Conservation (phyloP, 179 eudicot genomes). For the Silene vulgaris region DNA sequence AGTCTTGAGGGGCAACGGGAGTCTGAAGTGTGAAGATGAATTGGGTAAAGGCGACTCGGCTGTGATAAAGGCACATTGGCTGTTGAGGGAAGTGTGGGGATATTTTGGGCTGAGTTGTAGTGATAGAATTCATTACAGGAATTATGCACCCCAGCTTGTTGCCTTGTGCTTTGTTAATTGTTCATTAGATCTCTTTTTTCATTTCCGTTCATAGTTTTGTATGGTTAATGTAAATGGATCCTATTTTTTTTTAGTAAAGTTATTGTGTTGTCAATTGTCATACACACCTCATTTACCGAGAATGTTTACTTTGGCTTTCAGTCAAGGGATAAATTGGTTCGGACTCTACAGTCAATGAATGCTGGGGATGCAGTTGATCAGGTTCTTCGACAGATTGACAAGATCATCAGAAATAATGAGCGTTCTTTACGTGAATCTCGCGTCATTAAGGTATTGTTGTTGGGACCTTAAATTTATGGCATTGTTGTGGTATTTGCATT, state of each 20-base stretch:
- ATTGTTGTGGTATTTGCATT: background rate
- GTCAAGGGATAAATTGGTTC: conserved; percentile 84
- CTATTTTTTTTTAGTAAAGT: background rate
- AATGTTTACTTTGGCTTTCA: conserved; percentile 23
- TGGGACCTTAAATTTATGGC: background rate
- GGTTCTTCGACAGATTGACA: conserved; percentile 82
- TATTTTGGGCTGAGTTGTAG: background rate
- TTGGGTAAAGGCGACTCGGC: background rate
- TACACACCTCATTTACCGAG: background rate
- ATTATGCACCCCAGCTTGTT: background rate
- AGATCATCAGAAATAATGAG: conserved; percentile 64
- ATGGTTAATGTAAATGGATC: background rate
- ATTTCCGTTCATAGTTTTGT: background rate
- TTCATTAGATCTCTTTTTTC: background rate
- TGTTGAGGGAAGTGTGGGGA: background rate
- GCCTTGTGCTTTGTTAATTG: background rate
- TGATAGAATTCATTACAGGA: background rate
- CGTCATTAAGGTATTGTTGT: conserved; percentile 44
- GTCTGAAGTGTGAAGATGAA: background rate
- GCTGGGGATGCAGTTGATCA: conserved; percentile 99
- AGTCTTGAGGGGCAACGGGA: background rate
- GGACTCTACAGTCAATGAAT: conserved; percentile 64
- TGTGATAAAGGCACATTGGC: background rate
- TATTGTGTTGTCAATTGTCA: background rate
- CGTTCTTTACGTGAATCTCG: conserved; percentile 69